Base-by-base conservation (phyloP, 1,284 basidiomycete genomes). In the Bondarzewia mesenterica region DNA sequence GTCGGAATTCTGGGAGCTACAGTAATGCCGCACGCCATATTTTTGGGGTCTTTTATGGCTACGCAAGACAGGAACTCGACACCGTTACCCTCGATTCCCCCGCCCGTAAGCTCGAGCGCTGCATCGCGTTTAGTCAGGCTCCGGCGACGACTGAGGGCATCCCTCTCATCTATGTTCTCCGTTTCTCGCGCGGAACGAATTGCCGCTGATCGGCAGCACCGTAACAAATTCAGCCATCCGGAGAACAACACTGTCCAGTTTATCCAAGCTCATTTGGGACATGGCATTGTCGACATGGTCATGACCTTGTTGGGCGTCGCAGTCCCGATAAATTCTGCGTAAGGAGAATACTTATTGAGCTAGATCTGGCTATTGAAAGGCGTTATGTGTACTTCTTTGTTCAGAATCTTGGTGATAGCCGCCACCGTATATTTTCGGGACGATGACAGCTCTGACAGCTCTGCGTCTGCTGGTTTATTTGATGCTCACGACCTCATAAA, bases 11-110 rank as follows among this genome's bases (percentile, higher is more conserved):
- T 90, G 10, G 89, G 89, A 18, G 88, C 89, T 1, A 92, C 89
- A 0, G 81, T 90, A 39, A 93, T 84, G 93, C 93, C 94, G 0
- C 94, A 97, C 63, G 85, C 87, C 40, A 74, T 97, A 20, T 94
- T 92, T 69, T 73, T 97, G 6, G 93, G 93, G 8, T 92, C 89
- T 2, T 81, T 86, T 32, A 75, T 95, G 16, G 85, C 89, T 2
- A 89, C 87, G 0, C 83, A 93, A 59, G 84, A 93, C 54, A 72
- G 92, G 45, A 60, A 82, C 22, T 63, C 69, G 22, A 54, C 59
- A 7, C 26, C 47, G 5, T 35, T 29, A 15, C 52, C n/a, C 7
- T 18, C 27, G 2, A 21, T 42, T 12, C 38, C 38, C 12, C 15
- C 20, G 38, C 48, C 41, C 48, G 44, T 37, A 29, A 41, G 42